These are phyloP conservation scores for Rhizoclosmatium sp. DNA, from an alignment of 192 early-diverging fungal genomes.

Conservation along the genomic window DNA sequence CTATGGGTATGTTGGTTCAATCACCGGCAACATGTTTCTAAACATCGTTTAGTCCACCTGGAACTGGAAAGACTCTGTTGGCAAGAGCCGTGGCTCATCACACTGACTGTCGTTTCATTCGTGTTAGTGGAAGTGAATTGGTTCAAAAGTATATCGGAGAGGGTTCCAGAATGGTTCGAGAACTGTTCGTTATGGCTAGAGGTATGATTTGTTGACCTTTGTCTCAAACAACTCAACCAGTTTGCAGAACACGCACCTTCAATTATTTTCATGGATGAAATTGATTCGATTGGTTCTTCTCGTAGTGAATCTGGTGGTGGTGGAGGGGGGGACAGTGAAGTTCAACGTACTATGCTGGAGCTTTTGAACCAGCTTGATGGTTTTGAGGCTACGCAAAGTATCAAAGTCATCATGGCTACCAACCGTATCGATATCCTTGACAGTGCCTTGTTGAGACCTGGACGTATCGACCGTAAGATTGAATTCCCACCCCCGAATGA, in stretches of 20 bases:
- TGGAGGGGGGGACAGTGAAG: constrained; percentile 83
- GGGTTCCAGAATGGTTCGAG: constrained; percentile 95
- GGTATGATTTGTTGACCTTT: neutral
- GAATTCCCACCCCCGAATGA: constrained; percentile 98
- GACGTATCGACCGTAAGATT: constrained; percentile 96
- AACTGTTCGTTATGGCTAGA: constrained; percentile 98
- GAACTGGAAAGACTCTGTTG: constrained; percentile 95
- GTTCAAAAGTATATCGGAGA: constrained; percentile 99
- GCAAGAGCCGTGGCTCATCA: constrained; percentile 97
- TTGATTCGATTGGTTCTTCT: constrained; percentile 96
- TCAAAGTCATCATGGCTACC: constrained; percentile 95
- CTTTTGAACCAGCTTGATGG: constrained; percentile 98
- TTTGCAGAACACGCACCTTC: constrained; percentile 88
- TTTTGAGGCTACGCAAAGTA: constrained; percentile 72
- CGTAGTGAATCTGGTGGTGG: constrained; percentile 84
- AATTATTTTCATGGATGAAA: constrained; percentile 99
- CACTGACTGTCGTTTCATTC: constrained; percentile 93
- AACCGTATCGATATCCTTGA: constrained; percentile 98
- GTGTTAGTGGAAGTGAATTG: constrained; percentile 91
- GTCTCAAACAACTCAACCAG: neutral
- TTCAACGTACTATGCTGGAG: constrained; percentile 99
- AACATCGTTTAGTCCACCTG: constrained; percentile 66
- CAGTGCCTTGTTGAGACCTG: constrained; percentile 93
- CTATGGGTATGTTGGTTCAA: constrained; percentile 57
- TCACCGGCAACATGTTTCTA: neutral